phyloP scores from a whole-genome alignment of 169 alveolate species.

The Neospora caninum region DNA sequence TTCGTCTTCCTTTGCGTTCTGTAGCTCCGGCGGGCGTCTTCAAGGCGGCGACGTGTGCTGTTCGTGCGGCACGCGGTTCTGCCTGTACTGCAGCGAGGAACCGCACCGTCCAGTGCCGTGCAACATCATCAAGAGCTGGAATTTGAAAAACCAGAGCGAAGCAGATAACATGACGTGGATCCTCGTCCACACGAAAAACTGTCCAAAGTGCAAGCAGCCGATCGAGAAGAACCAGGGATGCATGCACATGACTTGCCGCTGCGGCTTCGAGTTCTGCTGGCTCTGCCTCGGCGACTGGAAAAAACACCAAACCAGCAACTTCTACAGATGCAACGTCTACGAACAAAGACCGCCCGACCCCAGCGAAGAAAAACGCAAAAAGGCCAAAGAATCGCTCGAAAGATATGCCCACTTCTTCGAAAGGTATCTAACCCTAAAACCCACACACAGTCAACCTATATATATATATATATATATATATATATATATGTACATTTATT shows the following conservation, averaged over 20 bases:
- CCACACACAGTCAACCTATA: no score
- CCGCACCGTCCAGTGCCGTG: slow-evolving; percentile 87
- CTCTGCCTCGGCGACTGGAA: slow-evolving; percentile 84
- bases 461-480: no score
- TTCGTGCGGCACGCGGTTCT: slow-evolving; percentile 80
- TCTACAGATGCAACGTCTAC: slow-evolving; percentile 60
- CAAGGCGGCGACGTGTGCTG: slow-evolving; percentile 77
- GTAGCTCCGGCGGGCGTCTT: not conserved
- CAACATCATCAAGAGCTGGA: slow-evolving; percentile 78
- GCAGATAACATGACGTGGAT: slow-evolving; percentile 85
- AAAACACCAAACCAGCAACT: slow-evolving; percentile 69
- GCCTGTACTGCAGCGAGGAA: slow-evolving; percentile 82
- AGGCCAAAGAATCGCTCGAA: slow-evolving; percentile 62
- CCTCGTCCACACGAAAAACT: slow-evolving; percentile 82
- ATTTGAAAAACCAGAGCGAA: slow-evolving; percentile 71
- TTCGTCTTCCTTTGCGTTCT: not conserved
- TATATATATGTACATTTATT: no score
- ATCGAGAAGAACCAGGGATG: slow-evolving; percentile 90
- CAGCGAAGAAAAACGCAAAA: slow-evolving; percentile 31
- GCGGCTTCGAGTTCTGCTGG: slow-evolving; percentile 90
- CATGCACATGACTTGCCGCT: slow-evolving; percentile 89
- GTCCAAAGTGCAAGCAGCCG: slow-evolving; percentile 83
- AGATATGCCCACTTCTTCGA: slow-evolving; percentile 69
- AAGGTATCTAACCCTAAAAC: not conserved
- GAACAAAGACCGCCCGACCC: slow-evolving; percentile 56